Percentiles rank a stretch among this genome's conserved stretches.
These are phyloP conservation scores for Magnaporthales sp. DNA, from an alignment of 2,329 filamentous ascomycete species.

Conservation along the genomic window DNA sequence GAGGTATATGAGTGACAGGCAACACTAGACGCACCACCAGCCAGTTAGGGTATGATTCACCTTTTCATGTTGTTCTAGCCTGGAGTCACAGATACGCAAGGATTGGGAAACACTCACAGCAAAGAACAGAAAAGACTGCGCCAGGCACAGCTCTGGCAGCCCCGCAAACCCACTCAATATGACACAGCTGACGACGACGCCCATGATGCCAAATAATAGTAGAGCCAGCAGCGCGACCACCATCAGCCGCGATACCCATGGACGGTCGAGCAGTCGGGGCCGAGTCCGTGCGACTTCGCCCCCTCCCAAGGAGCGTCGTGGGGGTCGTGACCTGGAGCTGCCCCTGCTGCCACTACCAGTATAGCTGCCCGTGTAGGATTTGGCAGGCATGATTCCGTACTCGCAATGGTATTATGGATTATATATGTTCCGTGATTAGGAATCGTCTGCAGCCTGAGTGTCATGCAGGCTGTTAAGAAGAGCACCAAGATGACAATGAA, in stretches of 20 bases:
- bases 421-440: no score
- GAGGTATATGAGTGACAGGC: conserved; percentile 22
- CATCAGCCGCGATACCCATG: conserved; percentile 11
- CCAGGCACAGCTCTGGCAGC: conserved; percentile 12
- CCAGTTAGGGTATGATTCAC: neutral
- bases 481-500: neutral
- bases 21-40: conserved; percentile 9
- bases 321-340: neutral
- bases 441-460: no score
- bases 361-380: neutral
- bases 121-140: conserved; percentile 16
- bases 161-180: conserved; percentile 13
- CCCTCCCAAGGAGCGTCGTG: neutral
- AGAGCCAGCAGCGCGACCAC: conserved; percentile 9
- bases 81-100: no score
- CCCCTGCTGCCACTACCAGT: neutral
- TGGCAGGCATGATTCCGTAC: neutral
- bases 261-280: neutral
- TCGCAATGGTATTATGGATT: neutral
- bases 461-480: neutral
- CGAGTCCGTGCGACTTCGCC: neutral
- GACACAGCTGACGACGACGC: conserved; percentile 13
- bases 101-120: conserved; percentile 6
- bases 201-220: conserved; percentile 11
- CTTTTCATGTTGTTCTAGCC: no score